A percentile compares a stretch with the other conserved stretches of the same genome.
phyloP scores from a whole-genome alignment of 495 filamentous ascomycete genomes.

The Acidiella bohemica region DNA sequence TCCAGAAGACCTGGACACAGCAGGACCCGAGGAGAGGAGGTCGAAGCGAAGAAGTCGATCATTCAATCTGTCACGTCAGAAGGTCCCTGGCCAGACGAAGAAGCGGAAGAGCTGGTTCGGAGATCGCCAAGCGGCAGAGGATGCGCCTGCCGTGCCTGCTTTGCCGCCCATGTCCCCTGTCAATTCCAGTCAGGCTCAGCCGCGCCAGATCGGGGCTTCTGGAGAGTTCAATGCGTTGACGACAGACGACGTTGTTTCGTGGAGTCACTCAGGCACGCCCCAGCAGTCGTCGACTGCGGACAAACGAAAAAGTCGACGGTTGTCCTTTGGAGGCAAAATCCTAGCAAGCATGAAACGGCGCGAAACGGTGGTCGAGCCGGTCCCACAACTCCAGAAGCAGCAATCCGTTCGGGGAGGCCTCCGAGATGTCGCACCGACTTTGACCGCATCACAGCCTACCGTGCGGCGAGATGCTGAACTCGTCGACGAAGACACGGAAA shows the following conservation, averaged over 20 bases:
- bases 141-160: background rate
- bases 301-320: conserved; percentile 4
- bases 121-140: conserved; percentile 1
- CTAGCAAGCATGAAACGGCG: background rate
- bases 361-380: background rate
- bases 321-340: background rate
- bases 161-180: background rate
- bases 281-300: background rate
- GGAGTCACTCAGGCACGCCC: conserved; percentile 1
- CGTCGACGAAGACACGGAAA: background rate
- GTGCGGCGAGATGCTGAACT: background rate
- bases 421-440: background rate
- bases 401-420: conserved; percentile 4
- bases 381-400: background rate
- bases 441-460: background rate
- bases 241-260: conserved; percentile 2
- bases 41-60: conserved; percentile 3
- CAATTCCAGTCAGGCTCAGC: too few relatives aligned
- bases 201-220: too few relatives aligned
- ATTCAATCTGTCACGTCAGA: conserved; percentile 1
- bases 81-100: background rate
- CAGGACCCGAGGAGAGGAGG: background rate
- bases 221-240: conserved; percentile 10
- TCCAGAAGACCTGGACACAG: background rate
- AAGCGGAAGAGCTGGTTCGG: conserved; percentile 11